These are phyloP conservation scores for Neurospora sp. DNA, from an alignment of 495 filamentous ascomycete genomes.

Conservation along the genomic window DNA sequence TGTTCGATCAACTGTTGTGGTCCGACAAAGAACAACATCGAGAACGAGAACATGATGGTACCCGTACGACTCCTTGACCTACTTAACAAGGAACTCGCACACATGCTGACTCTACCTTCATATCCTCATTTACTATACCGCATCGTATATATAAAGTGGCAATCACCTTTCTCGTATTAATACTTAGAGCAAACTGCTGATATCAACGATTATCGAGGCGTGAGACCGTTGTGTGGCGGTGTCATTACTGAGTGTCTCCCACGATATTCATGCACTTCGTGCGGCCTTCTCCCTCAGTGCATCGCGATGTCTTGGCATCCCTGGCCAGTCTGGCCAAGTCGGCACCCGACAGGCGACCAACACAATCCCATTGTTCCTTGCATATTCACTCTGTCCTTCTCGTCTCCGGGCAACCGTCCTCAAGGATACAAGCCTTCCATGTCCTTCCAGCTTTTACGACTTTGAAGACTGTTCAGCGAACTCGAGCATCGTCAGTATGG, in stretches of 20 bases:
- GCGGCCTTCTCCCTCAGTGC: background rate
- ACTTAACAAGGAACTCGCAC: fast-evolving
- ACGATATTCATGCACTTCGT: background rate
- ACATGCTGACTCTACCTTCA: background rate
- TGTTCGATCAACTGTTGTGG: background rate
- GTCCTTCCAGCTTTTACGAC: background rate
- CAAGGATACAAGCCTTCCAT: conserved; percentile 24
- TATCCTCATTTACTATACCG: background rate
- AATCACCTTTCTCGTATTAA: no score
- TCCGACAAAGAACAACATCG: background rate
- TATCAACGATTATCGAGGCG: no score
- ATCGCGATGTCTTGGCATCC: background rate
- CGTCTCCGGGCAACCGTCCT: conserved; percentile 72
- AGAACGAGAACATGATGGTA: background rate
- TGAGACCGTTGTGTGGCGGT: no score
- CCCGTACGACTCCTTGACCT: background rate
- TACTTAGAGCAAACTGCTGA: no score
- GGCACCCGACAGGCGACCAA: background rate
- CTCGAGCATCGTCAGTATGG: background rate
- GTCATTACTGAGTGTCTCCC: background rate
- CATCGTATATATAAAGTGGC: background rate
- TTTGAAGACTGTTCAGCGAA: background rate
- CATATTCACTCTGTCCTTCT: conserved; percentile 70
- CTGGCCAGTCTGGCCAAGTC: background rate
- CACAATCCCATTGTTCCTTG: conserved; percentile 24